Evolutionary conservation across 176 grass and related monocot species (phyloP), one percentile per base, ranked within the genome.

Genomic region (Cymbopogon citratus): DNA sequence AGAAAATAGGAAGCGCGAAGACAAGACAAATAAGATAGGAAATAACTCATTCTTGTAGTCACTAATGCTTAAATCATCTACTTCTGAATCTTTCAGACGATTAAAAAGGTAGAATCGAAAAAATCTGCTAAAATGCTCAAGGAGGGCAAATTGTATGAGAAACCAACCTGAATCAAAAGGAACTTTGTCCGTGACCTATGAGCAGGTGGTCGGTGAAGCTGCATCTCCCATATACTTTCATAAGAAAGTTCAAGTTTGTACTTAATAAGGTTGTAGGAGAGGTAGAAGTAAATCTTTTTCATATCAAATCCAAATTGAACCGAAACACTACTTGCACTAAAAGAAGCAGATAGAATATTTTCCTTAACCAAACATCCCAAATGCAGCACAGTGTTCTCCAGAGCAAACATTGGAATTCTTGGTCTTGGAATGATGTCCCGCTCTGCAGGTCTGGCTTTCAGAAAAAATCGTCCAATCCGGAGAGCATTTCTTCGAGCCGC

Each of bases 201-300:
- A 89, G n/a, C 19, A 35, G 77, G 80, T 46, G 91, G 93, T 41
- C 84, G 66, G 26, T 94, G 87, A 73, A 94, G 89, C 77, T 94
- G 80, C 35, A 97, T 97, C 77, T 97, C 94, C 94, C 94, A 97
- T 78, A 97, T 94, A 66, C 92, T 94, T 70, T 97, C 90, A 31
- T 97, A 94, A 33, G 92, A 91, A 83, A 97, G 85, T 79, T 97
- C 92, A 74, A 97, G 90, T 70, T 92, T 94, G 64, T 85, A 97
- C 63, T n/a, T 40, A 12, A 15, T 73, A 21, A 5, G 38, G 26
- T 38, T 72, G 75, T 70, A 26, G 23, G 16, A 45, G n/a, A 92
- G 68, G 45, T 33, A 65, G 73, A 97, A 90, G 69, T 79, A 33
- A 54, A 97, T 84, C 71, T 87, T 97, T 77, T 83, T 94, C 89